Evolutionary conservation across 2,329 filamentous ascomycete genomes (phyloP), one percentile per base, ranked within the genome.

Genomic region (Aureobasidium mangrovei): DNA sequence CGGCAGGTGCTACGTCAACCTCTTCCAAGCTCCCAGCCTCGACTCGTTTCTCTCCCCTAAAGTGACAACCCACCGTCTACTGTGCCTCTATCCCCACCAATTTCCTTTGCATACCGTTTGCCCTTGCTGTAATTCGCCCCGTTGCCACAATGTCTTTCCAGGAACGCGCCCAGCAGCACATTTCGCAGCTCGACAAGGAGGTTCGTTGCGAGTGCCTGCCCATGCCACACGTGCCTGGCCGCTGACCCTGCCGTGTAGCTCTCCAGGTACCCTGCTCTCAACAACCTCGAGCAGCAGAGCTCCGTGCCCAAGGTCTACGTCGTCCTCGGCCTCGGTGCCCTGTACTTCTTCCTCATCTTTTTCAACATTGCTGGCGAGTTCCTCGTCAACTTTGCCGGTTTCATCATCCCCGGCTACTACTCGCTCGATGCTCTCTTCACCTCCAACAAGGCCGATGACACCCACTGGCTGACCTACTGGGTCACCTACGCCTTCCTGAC

Each of bases 361-460:
- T 90, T 94, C 79, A 94, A 94, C 80, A 86, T 93, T 61, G 88
- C 85, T 60, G 88, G 88, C 64, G 87, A 91, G 74, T 85, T 93
- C 67, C 77, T 94, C 63, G 90, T 88, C 74, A 94, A 94, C 77
- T 74, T 90, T 62, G 87, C 88, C 62, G 88, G 88, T 59, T 93
- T 93, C 69, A 74, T 86, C 63, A 80, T 94, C 59, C 88, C 88
- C 28, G 84, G 83, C 57, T 93, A 93, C 78, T 94, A 91, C 74
- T 91, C 88, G 35, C 75, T 93, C 55, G 75, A 80, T 62, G 88
- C 88, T 33, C 77, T 94, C 58, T 93, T 93, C 74, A 84, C 78
- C 56, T 65, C 77, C 54, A 75, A 68, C 73, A 89, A 86, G 74
- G 70, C 79, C 53, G 88, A 93, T 70, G 88, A 93, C 68, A 90